A percentile compares a stretch with the other conserved stretches of the same genome.
Conservation (phyloP, 768 basidiomycete genomes). For the Tricholoma saponaceum region DNA sequence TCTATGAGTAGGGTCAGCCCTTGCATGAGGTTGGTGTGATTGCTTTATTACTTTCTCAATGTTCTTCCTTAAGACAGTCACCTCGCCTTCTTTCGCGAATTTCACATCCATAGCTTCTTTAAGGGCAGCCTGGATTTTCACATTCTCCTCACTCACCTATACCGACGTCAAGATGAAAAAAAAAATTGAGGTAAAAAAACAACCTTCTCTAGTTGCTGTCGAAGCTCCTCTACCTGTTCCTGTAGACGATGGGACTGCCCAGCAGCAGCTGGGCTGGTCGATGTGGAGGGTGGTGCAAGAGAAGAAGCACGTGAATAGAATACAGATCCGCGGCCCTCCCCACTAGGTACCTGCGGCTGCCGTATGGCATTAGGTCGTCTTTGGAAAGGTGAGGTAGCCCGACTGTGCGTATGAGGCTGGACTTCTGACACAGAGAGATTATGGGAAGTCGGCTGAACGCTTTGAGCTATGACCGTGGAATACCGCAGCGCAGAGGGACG, state of each 20-base stretch:
- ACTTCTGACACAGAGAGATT: neutral
- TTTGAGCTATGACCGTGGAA: neutral
- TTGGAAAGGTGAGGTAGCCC: conserved; percentile 6
- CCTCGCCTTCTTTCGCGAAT: conserved; percentile 67
- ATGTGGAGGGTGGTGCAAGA: neutral
- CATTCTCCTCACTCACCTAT: conserved; percentile 51
- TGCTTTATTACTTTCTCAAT: conserved; percentile 54
- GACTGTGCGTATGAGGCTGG: conserved; percentile 10
- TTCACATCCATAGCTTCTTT: conserved; percentile 47
- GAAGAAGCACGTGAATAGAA: neutral
- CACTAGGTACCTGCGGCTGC: neutral
- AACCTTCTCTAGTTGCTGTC: conserved; percentile 47
- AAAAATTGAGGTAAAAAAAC: conserved; percentile 12
- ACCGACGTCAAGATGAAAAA: conserved; percentile 11
- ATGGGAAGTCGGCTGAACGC: neutral
- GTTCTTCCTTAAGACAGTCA: conserved; percentile 57
- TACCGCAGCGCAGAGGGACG: neutral
- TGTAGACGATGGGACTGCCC: conserved; percentile 12
- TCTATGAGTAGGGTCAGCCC: conserved; percentile 30
- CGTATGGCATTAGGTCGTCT: conserved; percentile 4
- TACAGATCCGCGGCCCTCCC: neutral
- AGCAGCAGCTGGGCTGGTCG: neutral
- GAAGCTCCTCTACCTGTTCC: conserved; percentile 24
- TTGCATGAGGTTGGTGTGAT: neutral
- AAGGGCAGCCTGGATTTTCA: conserved; percentile 39